These are phyloP conservation scores for Dinochytrium kinnereticum DNA, from an alignment of 371 early-diverging fungal species.

Conservation along the genomic window DNA sequence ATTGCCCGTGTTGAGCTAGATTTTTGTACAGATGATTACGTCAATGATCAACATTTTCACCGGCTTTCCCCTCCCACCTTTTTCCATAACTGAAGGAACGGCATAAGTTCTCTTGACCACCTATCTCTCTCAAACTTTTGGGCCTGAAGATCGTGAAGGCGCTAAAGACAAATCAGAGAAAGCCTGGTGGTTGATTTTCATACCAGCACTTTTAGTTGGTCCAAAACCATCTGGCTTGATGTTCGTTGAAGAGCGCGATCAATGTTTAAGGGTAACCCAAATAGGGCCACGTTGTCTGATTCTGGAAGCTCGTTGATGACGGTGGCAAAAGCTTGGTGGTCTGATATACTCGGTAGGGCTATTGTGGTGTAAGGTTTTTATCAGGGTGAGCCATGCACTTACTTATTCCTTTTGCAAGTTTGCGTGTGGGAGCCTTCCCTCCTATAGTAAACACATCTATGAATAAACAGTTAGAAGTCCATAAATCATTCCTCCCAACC, in stretches of 20 bases:
- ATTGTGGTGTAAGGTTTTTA: not conserved
- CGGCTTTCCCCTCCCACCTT: conserved; percentile 46
- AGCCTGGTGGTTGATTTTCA: not conserved
- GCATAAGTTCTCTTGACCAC: conserved; percentile 55
- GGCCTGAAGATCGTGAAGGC: conserved; percentile 35
- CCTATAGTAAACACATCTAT: conserved; percentile 49
- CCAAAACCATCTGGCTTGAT: conserved; percentile 41
- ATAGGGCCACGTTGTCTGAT: conserved; percentile 43
- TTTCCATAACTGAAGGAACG: conserved; percentile 57
- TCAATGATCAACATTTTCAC: too few species aligned
- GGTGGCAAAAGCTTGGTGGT: conserved; percentile 40
- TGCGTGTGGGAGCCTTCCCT: conserved; percentile 42
- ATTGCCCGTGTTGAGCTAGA: conserved; percentile 45
- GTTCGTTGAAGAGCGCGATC: conserved; percentile 49
- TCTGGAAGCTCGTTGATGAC: conserved; percentile 53
- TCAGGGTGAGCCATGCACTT: not conserved
- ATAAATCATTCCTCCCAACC: conserved; percentile 31
- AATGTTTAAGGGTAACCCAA: conserved; percentile 56
- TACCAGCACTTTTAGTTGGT: conserved; percentile 50
- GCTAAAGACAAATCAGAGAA: conserved; percentile 26
- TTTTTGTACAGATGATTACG: too few species aligned
- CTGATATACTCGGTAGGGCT: conserved; percentile 46
- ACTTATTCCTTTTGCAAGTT: conserved; percentile 48
- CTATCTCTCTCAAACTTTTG: conserved; percentile 47
- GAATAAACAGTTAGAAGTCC: not conserved